A percentile compares a stretch with the other conserved stretches of the same genome.
Evolutionary conservation across 1,284 basidiomycete genomes (phyloP).

Genomic region (Cerrena zonata): DNA sequence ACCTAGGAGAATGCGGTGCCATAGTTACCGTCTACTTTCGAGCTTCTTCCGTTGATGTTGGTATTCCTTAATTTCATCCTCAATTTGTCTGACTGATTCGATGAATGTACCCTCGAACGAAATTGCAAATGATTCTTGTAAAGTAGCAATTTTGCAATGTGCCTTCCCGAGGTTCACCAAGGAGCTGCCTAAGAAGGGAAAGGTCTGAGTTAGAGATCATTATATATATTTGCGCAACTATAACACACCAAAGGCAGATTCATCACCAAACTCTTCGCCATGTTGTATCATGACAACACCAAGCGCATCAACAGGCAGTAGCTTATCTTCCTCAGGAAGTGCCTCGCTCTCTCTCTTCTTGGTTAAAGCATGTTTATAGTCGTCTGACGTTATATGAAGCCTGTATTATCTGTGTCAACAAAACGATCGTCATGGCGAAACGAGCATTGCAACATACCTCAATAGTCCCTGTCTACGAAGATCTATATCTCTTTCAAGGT

Average conservation of each 20-base stretch:
- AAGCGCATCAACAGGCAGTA: constrained; percentile 68
- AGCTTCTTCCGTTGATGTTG: constrained; percentile 69
- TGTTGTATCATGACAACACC: constrained; percentile 83
- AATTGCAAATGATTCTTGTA: constrained; percentile 74
- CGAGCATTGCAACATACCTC: constrained; percentile 20
- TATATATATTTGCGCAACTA: constrained; percentile 18
- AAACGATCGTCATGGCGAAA: background rate
- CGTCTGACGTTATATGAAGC: constrained; percentile 53
- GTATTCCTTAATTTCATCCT: constrained; percentile 68
- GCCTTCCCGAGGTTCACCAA: constrained; percentile 72
- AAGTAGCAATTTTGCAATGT: constrained; percentile 72
- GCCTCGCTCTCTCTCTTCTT: constrained; percentile 64
- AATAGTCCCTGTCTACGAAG: constrained; percentile 31
- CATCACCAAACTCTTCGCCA: constrained; percentile 73
- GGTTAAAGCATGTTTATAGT: constrained; percentile 54
- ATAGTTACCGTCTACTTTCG: constrained; percentile 64
- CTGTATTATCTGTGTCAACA: constrained; percentile 33
- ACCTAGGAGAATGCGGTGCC: background rate
- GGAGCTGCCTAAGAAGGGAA: constrained; percentile 46
- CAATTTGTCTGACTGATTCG: constrained; percentile 53
- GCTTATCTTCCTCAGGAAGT: constrained; percentile 55
- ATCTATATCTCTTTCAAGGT: constrained; percentile 32
- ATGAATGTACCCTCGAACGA: constrained; percentile 70
- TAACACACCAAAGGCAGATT: constrained; percentile 58
- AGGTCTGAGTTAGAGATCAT: constrained; percentile 2